Evolutionary conservation across 139 green algal species (phyloP), one percentile per base, ranked within the genome.

Genomic region (Gonium pectorale): DNA sequence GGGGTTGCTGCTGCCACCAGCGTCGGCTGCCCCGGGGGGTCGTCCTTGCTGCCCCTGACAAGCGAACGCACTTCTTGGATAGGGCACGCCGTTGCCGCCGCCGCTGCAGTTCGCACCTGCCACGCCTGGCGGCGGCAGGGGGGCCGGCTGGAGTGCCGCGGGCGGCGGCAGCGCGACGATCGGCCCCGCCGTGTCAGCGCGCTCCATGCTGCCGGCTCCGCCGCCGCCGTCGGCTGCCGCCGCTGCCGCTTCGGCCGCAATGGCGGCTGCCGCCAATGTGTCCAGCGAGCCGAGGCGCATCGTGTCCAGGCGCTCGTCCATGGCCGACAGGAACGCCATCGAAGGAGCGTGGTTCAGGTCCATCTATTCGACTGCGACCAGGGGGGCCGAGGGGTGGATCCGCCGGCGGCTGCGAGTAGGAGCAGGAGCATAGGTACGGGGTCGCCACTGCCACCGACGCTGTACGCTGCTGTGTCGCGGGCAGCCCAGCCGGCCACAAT

Each of bases 271-370:
- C 19, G 75, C 75, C 40, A 82, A 59, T 24, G 75, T 82, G 60
- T 82, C 75, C 29, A 82, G 63, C 35, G 75, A 82, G 27, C 59
- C 75, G 3, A 82, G 60, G 7, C 75, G 38, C 37, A 31, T 37
- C 0, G 75, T 82, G 37, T 81, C 73, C 26, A 81, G 60, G 11
- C 73, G 73, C 11, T 81, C 73, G 49, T 79, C 70, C 1, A 79
- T 54, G 31, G 33, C 46, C 8, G 40, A 46, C 2, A 79, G 46
- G 44, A 66, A 46, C 15, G 46, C 46, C 38, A 79, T 31, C 21
- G 70, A 79, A 21, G 38, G 24, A 4, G 46, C 33, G 17, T 26
- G 46, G 8, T n/a, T 26, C n/a, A 79, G 70, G 27, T 79, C 70
- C 44, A 79, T 79, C 1, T 73, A 3, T 38, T 22, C 54, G 41